Conservation (phyloP, 2,329 filamentous ascomycete species). For the Botryotinia narcissicola region DNA sequence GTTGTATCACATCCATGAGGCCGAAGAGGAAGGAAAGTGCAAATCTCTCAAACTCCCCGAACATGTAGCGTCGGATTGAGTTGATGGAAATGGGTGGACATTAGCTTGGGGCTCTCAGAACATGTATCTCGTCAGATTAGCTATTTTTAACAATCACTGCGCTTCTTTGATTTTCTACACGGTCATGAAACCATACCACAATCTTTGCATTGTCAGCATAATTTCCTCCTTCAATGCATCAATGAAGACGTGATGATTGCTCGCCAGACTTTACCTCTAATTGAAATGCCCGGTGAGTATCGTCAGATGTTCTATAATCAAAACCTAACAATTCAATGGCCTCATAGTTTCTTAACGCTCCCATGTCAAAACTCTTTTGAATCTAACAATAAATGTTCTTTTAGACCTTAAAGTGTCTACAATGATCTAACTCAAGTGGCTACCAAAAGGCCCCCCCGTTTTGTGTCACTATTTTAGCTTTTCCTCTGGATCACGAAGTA, state of each 20-base stretch:
- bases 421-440: background rate
- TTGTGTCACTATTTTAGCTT: background rate
- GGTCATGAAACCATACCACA: background rate
- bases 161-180: background rate
- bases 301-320: background rate
- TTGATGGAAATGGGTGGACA: background rate
- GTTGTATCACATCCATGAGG: background rate
- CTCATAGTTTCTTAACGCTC: no score
- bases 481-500: background rate
- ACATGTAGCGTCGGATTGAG: no score
- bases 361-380: no score
- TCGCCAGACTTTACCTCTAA: background rate
- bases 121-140: background rate
- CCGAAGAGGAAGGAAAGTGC: background rate
- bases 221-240: background rate
- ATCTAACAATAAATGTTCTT: no score
- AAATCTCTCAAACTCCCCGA: background rate
- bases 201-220: background rate
- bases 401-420: background rate
- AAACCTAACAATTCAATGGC: no score
- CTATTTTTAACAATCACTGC: background rate
- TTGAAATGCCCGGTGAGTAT: background rate
- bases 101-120: background rate
- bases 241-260: background rate
- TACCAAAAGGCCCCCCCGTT: accelerated